phyloP scores from a whole-genome alignment of 345 rosid species.

The Boechera retrofracta region DNA sequence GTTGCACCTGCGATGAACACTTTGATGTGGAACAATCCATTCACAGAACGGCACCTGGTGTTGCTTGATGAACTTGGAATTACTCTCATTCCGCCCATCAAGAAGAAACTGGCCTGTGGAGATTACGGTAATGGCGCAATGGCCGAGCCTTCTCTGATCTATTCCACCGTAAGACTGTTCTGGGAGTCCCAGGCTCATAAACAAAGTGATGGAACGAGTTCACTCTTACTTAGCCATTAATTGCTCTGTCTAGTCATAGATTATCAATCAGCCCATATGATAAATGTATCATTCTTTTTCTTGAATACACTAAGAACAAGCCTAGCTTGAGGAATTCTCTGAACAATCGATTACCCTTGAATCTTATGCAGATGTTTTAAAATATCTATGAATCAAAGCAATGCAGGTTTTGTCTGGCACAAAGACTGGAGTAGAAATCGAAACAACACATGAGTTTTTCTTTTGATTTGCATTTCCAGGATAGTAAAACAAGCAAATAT shows the following conservation, averaged over 20 bases:
- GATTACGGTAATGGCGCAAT: constrained; percentile 90
- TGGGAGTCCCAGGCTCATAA: constrained; percentile 60
- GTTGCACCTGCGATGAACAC: constrained; percentile 94
- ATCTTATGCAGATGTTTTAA: not conserved
- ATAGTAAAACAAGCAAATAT: constrained; percentile 7
- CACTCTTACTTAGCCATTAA: not conserved
- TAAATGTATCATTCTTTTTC: not conserved
- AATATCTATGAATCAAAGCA: not conserved
- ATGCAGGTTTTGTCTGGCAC: not conserved
- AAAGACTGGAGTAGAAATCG: not conserved
- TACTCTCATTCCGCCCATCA: constrained; percentile 78
- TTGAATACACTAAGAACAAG: not conserved
- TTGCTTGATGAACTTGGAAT: constrained; percentile 85
- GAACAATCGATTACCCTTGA: not conserved
- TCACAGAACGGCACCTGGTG: constrained; percentile 83
- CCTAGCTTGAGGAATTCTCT: not conserved
- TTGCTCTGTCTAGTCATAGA: not conserved
- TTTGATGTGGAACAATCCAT: constrained; percentile 92
- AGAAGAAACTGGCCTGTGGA: constrained; percentile 85
- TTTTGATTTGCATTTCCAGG: not conserved
- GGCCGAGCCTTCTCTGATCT: constrained; percentile 86
- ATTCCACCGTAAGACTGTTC: constrained; percentile 76
- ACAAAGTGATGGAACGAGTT: constrained; percentile 24
- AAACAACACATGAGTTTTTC: constrained; percentile 2
- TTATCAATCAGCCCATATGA: not conserved